Evolutionary conservation across 495 filamentous ascomycete species (phyloP).

Genomic region (Penicillium mononematosum): DNA sequence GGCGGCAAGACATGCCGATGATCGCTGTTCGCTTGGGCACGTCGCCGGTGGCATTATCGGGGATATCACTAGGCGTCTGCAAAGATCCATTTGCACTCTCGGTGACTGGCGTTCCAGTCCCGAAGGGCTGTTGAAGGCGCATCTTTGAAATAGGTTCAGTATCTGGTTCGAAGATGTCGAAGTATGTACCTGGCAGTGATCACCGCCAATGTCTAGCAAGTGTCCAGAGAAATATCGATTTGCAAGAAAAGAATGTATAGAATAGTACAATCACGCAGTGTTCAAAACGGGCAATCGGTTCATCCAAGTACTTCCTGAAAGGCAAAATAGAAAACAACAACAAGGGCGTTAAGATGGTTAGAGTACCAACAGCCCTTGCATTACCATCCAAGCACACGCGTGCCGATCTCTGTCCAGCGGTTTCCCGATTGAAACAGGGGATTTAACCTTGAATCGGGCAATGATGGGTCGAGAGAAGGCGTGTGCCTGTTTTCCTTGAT

Average conservation of each 20-base stretch:
- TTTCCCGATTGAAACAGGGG: constrained; percentile 9
- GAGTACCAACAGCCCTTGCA: constrained; percentile 17
- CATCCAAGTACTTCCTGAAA: not conserved
- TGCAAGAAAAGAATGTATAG: constrained; percentile 7
- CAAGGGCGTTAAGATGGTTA: constrained; percentile 7
- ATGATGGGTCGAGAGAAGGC: constrained; percentile 10
- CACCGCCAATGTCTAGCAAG: constrained; percentile 9
- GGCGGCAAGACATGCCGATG: constrained; percentile 48
- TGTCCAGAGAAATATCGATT: constrained; percentile 6
- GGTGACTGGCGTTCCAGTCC: constrained; percentile 18
- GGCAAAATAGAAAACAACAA: not conserved
- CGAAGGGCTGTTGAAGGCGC: constrained; percentile 24
- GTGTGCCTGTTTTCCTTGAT: constrained; percentile 17
- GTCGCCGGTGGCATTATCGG: constrained; percentile 9
- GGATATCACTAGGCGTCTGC: not conserved
- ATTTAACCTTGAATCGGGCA: constrained; percentile 8
- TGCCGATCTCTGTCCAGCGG: constrained; percentile 13
- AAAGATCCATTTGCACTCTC: not conserved
- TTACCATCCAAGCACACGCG: constrained; percentile 8
- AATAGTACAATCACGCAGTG: constrained; percentile 13
- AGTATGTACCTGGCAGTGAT: constrained; percentile 17
- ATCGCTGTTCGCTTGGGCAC: constrained; percentile 40
- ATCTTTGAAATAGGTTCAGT: constrained; percentile 11
- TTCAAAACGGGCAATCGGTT: not conserved
- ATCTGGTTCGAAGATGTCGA: constrained; percentile 11